Percentiles rank a stretch among this genome's conserved stretches.
These are phyloP conservation scores for Fomitopsis betulina DNA, from an alignment of 1,284 basidiomycete species.

Conservation along the genomic window DNA sequence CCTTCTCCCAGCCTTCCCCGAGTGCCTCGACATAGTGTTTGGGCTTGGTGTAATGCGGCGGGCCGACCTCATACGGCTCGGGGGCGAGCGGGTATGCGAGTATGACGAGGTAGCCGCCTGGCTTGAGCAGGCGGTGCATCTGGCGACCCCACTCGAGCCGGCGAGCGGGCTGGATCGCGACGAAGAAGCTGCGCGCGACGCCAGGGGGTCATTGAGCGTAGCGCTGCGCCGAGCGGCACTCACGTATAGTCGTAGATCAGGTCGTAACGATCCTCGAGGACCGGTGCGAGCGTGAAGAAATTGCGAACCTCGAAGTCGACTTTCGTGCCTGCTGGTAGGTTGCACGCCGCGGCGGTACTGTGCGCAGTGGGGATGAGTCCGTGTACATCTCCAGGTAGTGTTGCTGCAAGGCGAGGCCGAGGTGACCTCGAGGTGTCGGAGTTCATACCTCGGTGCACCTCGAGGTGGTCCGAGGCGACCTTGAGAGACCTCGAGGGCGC, in stretches of 20 bases:
- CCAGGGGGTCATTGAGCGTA: background rate
- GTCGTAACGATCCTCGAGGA: slow-evolving; percentile 33
- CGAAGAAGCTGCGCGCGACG: slow-evolving; percentile 52
- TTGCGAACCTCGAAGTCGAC: slow-evolving; percentile 39
- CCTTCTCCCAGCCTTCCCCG: slow-evolving; percentile 48
- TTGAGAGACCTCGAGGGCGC: no score
- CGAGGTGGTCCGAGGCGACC: no score
- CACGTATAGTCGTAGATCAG: slow-evolving; percentile 70
- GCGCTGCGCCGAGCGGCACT: slow-evolving; percentile 17
- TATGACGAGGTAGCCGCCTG: slow-evolving; percentile 59
- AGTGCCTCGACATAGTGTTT: slow-evolving; percentile 56
- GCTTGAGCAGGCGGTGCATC: slow-evolving; percentile 52
- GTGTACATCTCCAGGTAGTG: no score
- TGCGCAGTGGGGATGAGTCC: no score
- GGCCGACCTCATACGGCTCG: slow-evolving; percentile 46
- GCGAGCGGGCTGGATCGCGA: slow-evolving; percentile 56
- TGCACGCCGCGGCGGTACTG: slow-evolving; percentile 1
- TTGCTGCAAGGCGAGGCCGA: no score
- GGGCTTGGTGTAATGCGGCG: slow-evolving; percentile 58
- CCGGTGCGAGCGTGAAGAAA: slow-evolving; percentile 41
- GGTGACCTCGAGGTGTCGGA: no score
- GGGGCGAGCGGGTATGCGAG: slow-evolving; percentile 47
- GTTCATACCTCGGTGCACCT: no score
- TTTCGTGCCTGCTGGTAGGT: slow-evolving; percentile 14
- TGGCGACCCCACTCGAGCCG: slow-evolving; percentile 54